A percentile compares a stretch with the other conserved stretches of the same genome.
Evolutionary conservation across 2,329 filamentous ascomycete species (phyloP).

Genomic region (Cercospora zeina): DNA sequence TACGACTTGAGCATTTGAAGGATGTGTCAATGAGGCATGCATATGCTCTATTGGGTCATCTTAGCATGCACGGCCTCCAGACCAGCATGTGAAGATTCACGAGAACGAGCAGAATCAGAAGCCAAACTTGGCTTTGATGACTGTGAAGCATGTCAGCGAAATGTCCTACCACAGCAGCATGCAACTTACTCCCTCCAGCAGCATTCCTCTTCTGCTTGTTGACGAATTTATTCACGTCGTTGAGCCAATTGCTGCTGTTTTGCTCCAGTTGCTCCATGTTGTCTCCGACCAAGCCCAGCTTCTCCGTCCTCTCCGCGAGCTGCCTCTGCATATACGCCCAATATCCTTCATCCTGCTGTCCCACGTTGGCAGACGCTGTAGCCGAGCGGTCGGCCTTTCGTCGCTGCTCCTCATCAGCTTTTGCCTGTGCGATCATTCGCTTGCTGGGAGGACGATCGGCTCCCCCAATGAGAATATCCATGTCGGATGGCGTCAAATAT

Average conservation of each 20-base stretch:
- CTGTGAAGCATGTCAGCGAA: constrained; percentile 23
- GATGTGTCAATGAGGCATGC: not conserved
- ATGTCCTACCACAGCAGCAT: not conserved
- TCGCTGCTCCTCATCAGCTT: constrained; percentile 67
- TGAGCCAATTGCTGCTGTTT: constrained; percentile 78
- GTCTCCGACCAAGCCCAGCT: constrained; percentile 77
- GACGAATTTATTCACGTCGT: constrained; percentile 85
- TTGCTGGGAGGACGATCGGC: constrained; percentile 85
- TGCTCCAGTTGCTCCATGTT: constrained; percentile 79
- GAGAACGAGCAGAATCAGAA: constrained; percentile 25
- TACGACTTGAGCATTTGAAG: not conserved
- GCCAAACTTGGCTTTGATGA: constrained; percentile 38
- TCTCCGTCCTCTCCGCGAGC: constrained; percentile 87
- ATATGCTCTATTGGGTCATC: not conserved
- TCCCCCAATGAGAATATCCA: constrained; percentile 88
- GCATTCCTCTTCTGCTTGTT: constrained; percentile 83
- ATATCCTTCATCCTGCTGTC: constrained; percentile 60
- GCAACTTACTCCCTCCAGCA: constrained; percentile 60
- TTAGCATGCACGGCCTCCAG: not conserved
- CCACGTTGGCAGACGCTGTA: constrained; percentile 35
- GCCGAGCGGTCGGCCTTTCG: constrained; percentile 42
- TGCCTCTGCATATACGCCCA: constrained; percentile 81
- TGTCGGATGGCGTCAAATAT: constrained; percentile 79
- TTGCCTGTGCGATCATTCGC: constrained; percentile 78
- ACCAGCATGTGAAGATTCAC: not conserved